Conservation (phyloP, 108 stramenopile species). For the Stephanodiscus minutulus region DNA sequence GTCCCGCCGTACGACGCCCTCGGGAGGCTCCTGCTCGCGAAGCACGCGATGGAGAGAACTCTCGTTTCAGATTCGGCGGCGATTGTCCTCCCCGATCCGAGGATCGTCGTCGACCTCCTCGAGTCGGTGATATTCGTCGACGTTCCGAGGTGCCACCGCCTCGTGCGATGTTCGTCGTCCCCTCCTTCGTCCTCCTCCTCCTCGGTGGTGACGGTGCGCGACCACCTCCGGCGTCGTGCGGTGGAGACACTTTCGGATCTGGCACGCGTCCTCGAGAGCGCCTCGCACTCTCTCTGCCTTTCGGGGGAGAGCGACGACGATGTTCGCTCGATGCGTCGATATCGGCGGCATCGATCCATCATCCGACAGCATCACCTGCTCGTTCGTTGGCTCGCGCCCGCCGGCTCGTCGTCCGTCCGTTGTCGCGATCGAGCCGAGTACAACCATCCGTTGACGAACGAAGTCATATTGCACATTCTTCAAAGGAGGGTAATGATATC, state of each 20-base stretch:
- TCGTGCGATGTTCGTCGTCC: slow-evolving; percentile 3
- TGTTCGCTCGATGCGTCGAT: neutral
- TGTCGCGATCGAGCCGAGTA: neutral
- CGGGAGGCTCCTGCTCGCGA: slow-evolving; percentile 30
- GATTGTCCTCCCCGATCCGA: neutral
- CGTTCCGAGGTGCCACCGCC: slow-evolving; percentile 30
- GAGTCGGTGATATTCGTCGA: slow-evolving; percentile 23
- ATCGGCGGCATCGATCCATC: slow-evolving; percentile 12
- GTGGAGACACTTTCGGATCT: slow-evolving; percentile 23
- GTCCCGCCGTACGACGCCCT: slow-evolving; percentile 15
- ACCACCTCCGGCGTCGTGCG: slow-evolving; percentile 13
- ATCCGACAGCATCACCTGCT: slow-evolving; percentile 38
- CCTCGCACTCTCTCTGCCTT: slow-evolving; percentile 16
- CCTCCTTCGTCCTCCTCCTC: neutral
- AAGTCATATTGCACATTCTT: slow-evolving; percentile 29
- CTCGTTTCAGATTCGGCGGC: neutral
- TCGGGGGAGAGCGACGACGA: neutral
- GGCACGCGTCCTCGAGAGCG: slow-evolving; percentile 8
- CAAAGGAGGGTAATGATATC: slow-evolving; percentile 29
- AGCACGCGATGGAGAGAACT: slow-evolving; percentile 19
- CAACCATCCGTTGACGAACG: slow-evolving; percentile 42
- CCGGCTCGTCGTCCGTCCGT: no score
- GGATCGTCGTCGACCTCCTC: slow-evolving; percentile 10
- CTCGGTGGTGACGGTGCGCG: neutral
- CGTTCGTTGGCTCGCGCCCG: slow-evolving; percentile 24